Evolutionary conservation across 257 asterid genomes (phyloP), one percentile per base, ranked within the genome.

Genomic region (Salvia splendens): DNA sequence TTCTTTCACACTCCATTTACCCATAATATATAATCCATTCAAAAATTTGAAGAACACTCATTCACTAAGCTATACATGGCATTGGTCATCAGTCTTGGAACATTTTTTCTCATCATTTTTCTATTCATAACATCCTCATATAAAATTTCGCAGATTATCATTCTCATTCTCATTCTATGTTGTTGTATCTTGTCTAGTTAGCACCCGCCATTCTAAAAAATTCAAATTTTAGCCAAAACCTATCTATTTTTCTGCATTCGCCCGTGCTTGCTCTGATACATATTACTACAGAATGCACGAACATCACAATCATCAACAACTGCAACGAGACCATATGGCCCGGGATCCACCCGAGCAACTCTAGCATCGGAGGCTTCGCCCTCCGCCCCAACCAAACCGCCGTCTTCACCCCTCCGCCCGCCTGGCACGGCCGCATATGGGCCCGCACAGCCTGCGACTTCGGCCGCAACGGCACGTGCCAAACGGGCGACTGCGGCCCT

Each of bases 281-380:
- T 2, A 10, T 5, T 20, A 54, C 6, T 8, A 1, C 80, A 4
- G 33, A 71, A 49, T 67, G 82, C 66, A 71, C 82, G 36, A 85
- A 79, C 16, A 59, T 88, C 32, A 88, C 90, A 64, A 73, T 88
- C 62, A 67, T 64, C 56, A 88, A 88, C 73, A n/a, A 79, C 69
- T 85, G 95, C 81, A 65, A 56, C 5, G 93, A 88, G 71, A 85
- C 86, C 41, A 80, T 88, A 65, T 86, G 87, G 85, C 94, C 94
- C 0, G 91, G 82, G 10, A 75, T 88, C 38, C 74, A 85, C 2
- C 82, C 96, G 30, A 75, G 72, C 82, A 84, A 73, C 81, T 66
- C 68, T 77, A 78, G 46, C 28, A 82, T 83, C 38, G 85, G 76
- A 0, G 92, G 92, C 10, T 85, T 85, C 56, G 59, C n/a, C 12